Conservation (phyloP, 768 basidiomycete species). For the Boletus tomentosulus region DNA sequence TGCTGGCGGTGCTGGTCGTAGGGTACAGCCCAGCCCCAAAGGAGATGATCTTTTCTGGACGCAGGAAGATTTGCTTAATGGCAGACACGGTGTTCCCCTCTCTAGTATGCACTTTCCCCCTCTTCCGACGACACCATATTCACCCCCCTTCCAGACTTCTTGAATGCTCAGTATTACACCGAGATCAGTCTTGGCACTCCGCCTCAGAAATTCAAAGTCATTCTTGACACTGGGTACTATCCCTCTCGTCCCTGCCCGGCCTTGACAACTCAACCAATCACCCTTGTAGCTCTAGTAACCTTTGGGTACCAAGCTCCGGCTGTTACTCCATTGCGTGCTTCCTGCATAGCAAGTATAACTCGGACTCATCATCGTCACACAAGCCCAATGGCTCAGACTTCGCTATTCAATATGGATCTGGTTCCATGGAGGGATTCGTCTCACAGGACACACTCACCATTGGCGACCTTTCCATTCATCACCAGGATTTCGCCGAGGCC, state of each 20-base stretch:
- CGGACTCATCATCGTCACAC: slow-evolving; percentile 73
- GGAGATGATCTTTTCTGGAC: slow-evolving; percentile 75
- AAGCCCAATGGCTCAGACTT: slow-evolving; percentile 87
- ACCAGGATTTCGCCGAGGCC: slow-evolving; percentile 92
- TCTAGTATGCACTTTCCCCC: slow-evolving; percentile 58
- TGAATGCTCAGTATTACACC: slow-evolving; percentile 97
- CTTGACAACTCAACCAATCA: not conserved
- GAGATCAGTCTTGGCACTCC: slow-evolving; percentile 83
- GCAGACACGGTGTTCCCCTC: slow-evolving; percentile 85
- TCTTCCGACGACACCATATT: not conserved
- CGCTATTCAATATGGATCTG: slow-evolving; percentile 91
- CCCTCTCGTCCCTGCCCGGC: slow-evolving; percentile 17
- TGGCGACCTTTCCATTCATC: slow-evolving; percentile 72
- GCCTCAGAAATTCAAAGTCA: slow-evolving; percentile 87
- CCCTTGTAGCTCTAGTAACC: slow-evolving; percentile 71
- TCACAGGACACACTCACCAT: slow-evolving; percentile 79
- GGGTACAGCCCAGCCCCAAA: slow-evolving; percentile 43
- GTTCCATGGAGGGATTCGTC: slow-evolving; percentile 95
- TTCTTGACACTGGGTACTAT: slow-evolving; percentile 82
- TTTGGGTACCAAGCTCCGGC: slow-evolving; percentile 83
- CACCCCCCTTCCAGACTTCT: slow-evolving; percentile 62
- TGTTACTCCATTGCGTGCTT: slow-evolving; percentile 92
- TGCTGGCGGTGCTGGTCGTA: slow-evolving; percentile 68
- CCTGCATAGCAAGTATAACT: slow-evolving; percentile 92
- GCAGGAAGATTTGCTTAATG: slow-evolving; percentile 63